A percentile compares a stretch with the other conserved stretches of the same genome.
phyloP scores from a whole-genome alignment of 2,329 filamentous ascomycete species.

The Neofusicoccum sp. region DNA sequence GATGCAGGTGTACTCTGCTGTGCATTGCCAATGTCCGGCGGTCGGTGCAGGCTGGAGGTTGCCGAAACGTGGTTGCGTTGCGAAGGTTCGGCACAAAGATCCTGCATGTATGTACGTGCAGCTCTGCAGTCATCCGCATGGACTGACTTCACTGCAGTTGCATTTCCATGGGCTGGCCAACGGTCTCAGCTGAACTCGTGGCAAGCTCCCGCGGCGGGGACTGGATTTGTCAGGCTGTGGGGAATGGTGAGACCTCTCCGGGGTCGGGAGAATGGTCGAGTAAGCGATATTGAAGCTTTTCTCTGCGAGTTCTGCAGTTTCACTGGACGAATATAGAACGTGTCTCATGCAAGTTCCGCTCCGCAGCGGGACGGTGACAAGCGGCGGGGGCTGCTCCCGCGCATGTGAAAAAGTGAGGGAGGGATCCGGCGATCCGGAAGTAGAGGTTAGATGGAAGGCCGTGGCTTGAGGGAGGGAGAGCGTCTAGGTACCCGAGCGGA shows the following conservation, averaged over 20 bases:
- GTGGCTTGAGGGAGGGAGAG: neutral
- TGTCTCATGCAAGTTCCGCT: neutral
- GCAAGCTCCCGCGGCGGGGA: neutral
- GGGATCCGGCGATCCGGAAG: neutral
- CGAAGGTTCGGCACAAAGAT: slow-evolving; percentile 13
- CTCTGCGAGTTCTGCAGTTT: neutral
- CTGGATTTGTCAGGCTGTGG: slow-evolving; percentile 1
- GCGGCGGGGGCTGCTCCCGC: neutral
- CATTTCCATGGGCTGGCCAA: neutral
- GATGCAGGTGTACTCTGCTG: slow-evolving; percentile 6
- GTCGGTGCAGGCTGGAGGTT: neutral
- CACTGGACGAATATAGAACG: neutral
- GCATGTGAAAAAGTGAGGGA: neutral
- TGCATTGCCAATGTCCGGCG: neutral
- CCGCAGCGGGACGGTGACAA: neutral
- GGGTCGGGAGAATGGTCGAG: neutral
- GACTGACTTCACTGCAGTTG: neutral
- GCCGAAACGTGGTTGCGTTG: slow-evolving; percentile 10
- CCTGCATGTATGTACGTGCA: slow-evolving; percentile 16
- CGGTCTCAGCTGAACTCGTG: neutral
- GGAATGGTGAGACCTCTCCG: neutral
- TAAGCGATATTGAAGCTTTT: neutral
- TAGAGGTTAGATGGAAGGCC: neutral
- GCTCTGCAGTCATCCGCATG: slow-evolving; percentile 4
- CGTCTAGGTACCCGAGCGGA: too few species aligned